Percentiles rank a stretch among this genome's conserved stretches.
phyloP scores from a whole-genome alignment of 345 rosid species.

The Odontarrhena argentea region DNA sequence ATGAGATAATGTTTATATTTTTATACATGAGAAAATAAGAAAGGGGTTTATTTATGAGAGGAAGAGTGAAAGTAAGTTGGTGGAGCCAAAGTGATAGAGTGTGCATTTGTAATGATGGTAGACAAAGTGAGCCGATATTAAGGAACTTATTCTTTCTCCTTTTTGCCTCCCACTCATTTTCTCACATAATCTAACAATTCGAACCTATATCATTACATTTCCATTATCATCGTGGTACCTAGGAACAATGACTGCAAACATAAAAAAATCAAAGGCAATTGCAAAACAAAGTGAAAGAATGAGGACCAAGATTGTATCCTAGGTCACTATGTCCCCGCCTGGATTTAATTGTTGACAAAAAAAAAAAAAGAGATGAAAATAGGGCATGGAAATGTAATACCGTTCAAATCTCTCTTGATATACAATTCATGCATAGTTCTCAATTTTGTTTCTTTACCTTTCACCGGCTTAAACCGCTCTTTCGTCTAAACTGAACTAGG shows the following conservation, averaged over 20 bases:
- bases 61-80: conserved; percentile 23
- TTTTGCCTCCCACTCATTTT: conserved; percentile 42
- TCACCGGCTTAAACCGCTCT: conserved; percentile 5
- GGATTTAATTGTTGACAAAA: no score
- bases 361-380: neutral
- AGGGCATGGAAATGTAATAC: neutral
- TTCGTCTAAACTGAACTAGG: conserved; percentile 5
- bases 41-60: conserved; percentile 6
- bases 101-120: conserved; percentile 34
- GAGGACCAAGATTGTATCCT: no score
- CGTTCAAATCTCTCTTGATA: conserved; percentile 7
- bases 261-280: neutral
- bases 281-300: conserved; percentile 3
- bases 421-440: neutral
- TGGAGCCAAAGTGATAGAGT: conserved; percentile 33
- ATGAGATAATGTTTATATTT: neutral
- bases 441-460: neutral
- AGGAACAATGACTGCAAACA: conserved; percentile 25
- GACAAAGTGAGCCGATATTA: conserved; percentile 42
- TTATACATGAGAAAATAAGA: neutral
- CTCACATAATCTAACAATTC: conserved; percentile 32
- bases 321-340: no score
- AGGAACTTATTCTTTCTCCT: conserved; percentile 37
- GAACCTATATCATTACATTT: conserved; percentile 29
- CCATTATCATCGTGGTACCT: conserved; percentile 35